Evolutionary conservation across 176 grass and related monocot species (phyloP), one percentile per base, ranked within the genome.

Genomic region (Typha latifolia): DNA sequence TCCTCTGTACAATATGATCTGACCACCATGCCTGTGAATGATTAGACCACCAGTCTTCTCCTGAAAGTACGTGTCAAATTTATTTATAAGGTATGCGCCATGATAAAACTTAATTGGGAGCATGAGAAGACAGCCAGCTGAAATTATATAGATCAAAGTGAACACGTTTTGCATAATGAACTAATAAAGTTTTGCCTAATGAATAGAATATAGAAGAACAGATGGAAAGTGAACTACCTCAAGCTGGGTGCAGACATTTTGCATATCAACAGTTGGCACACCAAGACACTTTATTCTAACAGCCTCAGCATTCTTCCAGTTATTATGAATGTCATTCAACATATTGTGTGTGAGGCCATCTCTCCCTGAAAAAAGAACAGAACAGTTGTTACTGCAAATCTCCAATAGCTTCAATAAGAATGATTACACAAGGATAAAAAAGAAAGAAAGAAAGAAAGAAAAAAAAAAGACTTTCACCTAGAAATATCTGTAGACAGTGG

Each of bases 321-420:
- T 82, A 48, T 91, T 96, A 34, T 96, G 88, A 53, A 89, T 84
- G 63, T 96, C 93, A 76, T 86, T 88, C n/a, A 96, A 81, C 93
- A 91, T 96, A 77, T 96, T 96, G 48, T 96, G 92, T 57, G 92
- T 96, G 62, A 96, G 80, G n/a, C 92, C 92, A 84, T 87, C 93
- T 86, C 82, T 89, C 49, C 92, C 93, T 96, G 59, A 3, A 62
- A 16, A 71, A 59, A 59, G 14, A 59, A 59, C 16, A 59, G 0
- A 43, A 3, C 53, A 59, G 6, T 19, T 6, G 53, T 21, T 59
- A 59, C 16, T 43, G 5, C 37, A 43, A 43, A 43, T 43, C 37
- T 43, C 37, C 8, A 43, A 43, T 10, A 43, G 9, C 37, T 43
- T 43, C 9, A 43, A 43, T 10, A 7, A 43, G 37, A 9, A 29